Conservation (phyloP, 1,139 yeast genomes). For the Scheffersomyces titani region DNA sequence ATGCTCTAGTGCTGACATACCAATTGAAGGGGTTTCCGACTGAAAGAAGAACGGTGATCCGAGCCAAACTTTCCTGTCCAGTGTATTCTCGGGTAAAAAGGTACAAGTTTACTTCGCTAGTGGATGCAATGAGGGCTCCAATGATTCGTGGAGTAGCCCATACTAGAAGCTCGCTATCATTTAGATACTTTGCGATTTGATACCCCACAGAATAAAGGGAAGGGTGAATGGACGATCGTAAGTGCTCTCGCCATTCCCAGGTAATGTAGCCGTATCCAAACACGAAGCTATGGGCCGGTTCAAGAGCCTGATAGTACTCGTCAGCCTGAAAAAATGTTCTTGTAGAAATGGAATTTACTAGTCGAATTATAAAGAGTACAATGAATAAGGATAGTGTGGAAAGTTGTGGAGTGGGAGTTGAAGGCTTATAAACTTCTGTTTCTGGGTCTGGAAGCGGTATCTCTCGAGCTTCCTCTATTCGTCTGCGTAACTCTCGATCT, state of each 20-base stretch:
- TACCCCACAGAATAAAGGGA: constrained; percentile 57
- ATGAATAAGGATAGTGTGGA: background rate
- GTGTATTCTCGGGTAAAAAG: constrained; percentile 45
- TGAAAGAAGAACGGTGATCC: constrained; percentile 52
- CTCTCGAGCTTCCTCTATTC: background rate
- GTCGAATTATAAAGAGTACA: constrained; percentile 31
- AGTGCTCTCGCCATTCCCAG: constrained; percentile 88
- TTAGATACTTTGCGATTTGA: constrained; percentile 15
- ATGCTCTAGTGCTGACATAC: constrained; percentile 78
- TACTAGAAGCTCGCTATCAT: constrained; percentile 15
- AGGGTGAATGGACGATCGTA: constrained; percentile 84
- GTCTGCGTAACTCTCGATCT: background rate
- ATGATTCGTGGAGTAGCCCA: constrained; percentile 58
- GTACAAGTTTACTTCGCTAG: constrained; percentile 67
- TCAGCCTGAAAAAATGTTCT: constrained; percentile 92
- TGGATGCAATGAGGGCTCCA: constrained; percentile 70
- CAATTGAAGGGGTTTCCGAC: constrained; percentile 79
- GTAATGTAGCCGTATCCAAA: constrained; percentile 84
- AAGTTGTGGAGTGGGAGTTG: background rate
- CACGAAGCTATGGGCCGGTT: constrained; percentile 79
- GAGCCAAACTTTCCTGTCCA: constrained; percentile 40
- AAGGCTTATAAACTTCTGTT: background rate
- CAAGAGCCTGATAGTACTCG: constrained; percentile 90
- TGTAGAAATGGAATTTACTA: constrained; percentile 63
- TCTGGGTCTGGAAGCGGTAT: background rate